Base-by-base conservation (phyloP, 495 filamentous ascomycete species). In the Xanthoparmelia taractica region DNA sequence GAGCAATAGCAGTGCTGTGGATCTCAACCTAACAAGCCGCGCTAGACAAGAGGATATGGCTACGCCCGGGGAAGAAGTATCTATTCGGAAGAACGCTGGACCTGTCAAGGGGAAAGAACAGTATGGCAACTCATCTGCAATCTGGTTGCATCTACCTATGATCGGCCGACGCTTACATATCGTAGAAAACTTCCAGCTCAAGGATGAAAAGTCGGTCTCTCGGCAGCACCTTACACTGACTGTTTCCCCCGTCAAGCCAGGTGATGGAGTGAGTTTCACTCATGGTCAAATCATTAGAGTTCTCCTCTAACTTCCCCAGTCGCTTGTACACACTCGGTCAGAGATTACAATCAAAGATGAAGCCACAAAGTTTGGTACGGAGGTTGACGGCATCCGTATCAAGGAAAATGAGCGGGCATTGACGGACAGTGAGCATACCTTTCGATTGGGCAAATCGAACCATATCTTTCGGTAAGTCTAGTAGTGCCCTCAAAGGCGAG, bases 171-270 rank as follows among this genome's bases (percentile, higher is more conserved):
- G 47, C 67, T 75, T 12, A 45, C 59, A 71, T 56, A 27, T 54
- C 33, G 56, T 34, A 58, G 54, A 59, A 77, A 85, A 74, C 68
- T 75, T 82, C 69, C 70, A 85, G 85, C 72, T 72, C 59, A 80
- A 90, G 74, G 58, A 79, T 10, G 78, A 91, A 62, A 87, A 88
- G 65, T 85, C 85, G 8, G 86, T 98, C 57, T 98, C 94, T n/a
- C 82, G 93, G 37, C 87, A 93, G 65, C 94, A 98, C 73, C 77
- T 97, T 68, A 85, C 85, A 36, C 85, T 98, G 60, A 78, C 85
- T 34, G 84, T 97, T 3, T 84, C 79, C 17, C 65, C 74, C 0
- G 87, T 94, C 8, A 73, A 78, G 38, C 74, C 84, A 11, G 88
- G 84, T 57, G 86, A 91, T 73, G 87, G 85, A 60, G 89, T 95